A percentile compares a stretch with the other conserved stretches of the same genome.
Evolutionary conservation across 2,329 filamentous ascomycete species (phyloP).

Genomic region (Scedosporium aurantiacum): DNA sequence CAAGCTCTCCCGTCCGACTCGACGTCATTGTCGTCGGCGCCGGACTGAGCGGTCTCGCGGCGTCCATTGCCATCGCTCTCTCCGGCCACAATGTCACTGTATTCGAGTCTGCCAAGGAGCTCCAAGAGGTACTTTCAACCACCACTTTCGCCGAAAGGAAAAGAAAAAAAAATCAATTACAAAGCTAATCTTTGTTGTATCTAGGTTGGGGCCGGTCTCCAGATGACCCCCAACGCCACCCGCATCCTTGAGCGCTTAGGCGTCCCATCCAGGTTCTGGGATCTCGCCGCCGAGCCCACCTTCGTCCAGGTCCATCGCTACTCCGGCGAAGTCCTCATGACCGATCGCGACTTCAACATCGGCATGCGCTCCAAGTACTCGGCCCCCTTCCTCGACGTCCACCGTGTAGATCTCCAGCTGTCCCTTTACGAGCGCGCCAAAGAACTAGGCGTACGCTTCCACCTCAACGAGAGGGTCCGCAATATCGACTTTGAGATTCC

Average conservation of each 20-base stretch:
- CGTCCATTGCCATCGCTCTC: constrained; percentile 17
- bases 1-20: constrained; percentile 9
- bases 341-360: constrained; percentile 38
- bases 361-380: constrained; percentile 43
- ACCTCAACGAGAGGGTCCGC: constrained; percentile 35
- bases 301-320: constrained; percentile 42
- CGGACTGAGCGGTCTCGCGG: constrained; percentile 9
- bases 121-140: constrained; percentile 7
- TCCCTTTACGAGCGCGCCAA: constrained; percentile 28
- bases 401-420: constrained; percentile 21
- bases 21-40: constrained; percentile 20
- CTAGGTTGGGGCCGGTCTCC: constrained; percentile 19
- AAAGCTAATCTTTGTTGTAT: too few species aligned
- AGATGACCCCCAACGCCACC: constrained; percentile 19
- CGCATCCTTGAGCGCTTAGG: constrained; percentile 35
- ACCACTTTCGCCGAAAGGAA: background rate
- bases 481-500: constrained; percentile 35
- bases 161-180: too few species aligned
- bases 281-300: constrained; percentile 28
- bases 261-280: constrained; percentile 31
- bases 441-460: constrained; percentile 40
- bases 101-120: constrained; percentile 12
- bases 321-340: constrained; percentile 34
- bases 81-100: constrained; percentile 13
- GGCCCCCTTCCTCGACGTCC: constrained; percentile 46